A percentile compares a stretch with the other conserved stretches of the same genome.
Evolutionary conservation across 139 green algal genomes (phyloP).

Genomic region (Micractinium sp.): DNA sequence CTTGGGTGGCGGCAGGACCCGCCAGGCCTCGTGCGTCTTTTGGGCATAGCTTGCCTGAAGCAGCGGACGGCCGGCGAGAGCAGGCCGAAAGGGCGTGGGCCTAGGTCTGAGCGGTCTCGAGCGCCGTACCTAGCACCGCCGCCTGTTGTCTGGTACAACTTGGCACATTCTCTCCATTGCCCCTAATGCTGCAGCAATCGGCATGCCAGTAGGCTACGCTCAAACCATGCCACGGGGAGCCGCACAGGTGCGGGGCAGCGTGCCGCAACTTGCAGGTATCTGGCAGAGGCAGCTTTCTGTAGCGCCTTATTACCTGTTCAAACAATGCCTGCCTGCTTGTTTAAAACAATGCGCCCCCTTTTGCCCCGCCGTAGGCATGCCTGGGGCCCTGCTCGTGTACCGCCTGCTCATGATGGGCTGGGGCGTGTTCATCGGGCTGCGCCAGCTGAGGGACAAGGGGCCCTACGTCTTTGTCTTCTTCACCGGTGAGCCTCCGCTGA

Average conservation of each 20-base stretch:
- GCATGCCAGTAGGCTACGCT: neutral
- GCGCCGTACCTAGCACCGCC: neutral
- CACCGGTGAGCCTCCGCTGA: constrained; percentile 8
- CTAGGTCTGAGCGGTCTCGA: too few species aligned
- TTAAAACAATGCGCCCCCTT: too few species aligned
- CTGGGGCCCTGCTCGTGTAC: neutral
- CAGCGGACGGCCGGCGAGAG: too few species aligned
- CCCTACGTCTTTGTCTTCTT: constrained; percentile 17
- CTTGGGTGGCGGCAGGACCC: too few species aligned
- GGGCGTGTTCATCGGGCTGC: constrained; percentile 23
- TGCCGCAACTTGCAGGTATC: neutral
- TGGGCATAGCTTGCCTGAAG: too few species aligned
- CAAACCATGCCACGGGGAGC: neutral
- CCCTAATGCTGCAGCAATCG: neutral
- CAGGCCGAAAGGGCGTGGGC: too few species aligned
- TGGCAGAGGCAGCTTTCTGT: too few species aligned
- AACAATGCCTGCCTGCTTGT: too few species aligned
- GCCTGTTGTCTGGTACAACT: neutral
- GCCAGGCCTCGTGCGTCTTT: too few species aligned
- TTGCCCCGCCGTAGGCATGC: neutral
- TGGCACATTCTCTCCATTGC: too few species aligned
- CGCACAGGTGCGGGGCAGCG: neutral
- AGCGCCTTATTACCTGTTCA: too few species aligned
- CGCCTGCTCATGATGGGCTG: neutral
- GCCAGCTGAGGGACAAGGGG: neutral